Percentiles rank a stretch among this genome's conserved stretches.
Conservation (phyloP, 2,329 filamentous ascomycete genomes). For the Cladosporium sp. region DNA sequence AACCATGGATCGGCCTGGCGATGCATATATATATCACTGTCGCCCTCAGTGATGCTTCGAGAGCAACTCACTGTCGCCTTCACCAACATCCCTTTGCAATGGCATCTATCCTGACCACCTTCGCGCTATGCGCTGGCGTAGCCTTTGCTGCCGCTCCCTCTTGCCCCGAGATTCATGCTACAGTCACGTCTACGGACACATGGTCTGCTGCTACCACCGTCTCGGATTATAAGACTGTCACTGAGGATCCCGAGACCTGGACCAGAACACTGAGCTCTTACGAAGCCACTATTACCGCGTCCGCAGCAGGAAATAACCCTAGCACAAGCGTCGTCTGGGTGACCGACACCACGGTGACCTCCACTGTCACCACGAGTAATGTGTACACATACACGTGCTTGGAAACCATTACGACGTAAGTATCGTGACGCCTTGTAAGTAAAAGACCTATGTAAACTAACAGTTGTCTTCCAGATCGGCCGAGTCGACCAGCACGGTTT, state of each 20-base stretch:
- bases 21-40: neutral
- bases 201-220: neutral
- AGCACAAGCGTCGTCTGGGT: neutral
- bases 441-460: neutral
- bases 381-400: neutral
- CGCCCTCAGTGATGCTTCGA: neutral
- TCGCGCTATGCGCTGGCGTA: neutral
- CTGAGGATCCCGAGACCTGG: neutral
- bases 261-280: neutral
- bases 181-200: neutral
- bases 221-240: neutral
- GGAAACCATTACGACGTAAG: neutral
- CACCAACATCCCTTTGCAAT: neutral
- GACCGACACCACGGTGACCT: neutral
- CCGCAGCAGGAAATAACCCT: neutral
- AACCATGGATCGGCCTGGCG: neutral
- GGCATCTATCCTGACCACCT: neutral
- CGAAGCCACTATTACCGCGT: neutral
- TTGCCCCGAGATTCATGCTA: neutral
- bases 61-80: neutral
- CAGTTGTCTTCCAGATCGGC: neutral
- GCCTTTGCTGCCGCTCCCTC: neutral
- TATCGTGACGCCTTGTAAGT: neutral
- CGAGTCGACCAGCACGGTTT: neutral
- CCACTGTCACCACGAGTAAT: neutral